Conservation (phyloP, 345 rosid species). For the Lumnitzera racemosa region DNA sequence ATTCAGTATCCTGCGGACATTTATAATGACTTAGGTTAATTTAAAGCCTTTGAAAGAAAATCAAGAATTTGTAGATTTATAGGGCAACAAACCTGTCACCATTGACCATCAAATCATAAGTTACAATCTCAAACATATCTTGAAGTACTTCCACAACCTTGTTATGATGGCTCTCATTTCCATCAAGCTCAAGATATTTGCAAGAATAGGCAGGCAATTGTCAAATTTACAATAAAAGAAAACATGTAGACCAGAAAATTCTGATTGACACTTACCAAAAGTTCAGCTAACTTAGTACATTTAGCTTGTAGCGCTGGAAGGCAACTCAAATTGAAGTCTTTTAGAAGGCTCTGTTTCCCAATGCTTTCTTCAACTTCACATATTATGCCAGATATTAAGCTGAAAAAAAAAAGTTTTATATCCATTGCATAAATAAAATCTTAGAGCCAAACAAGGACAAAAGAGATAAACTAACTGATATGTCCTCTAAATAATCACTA, state of each 20-base stretch:
- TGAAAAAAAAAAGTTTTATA: conserved; percentile 13
- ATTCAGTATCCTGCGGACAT: conserved; percentile 44
- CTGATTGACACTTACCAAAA: conserved; percentile 50
- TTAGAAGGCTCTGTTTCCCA: conserved; percentile 48
- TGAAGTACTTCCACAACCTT: conserved; percentile 80
- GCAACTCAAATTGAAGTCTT: conserved; percentile 66
- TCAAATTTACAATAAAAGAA: too few relatives aligned
- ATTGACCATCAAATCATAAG: conserved; percentile 74
- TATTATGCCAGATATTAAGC: conserved; percentile 52
- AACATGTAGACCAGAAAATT: conserved; percentile 6
- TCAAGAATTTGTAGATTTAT: conserved; percentile 7
- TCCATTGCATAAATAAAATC: too few relatives aligned
- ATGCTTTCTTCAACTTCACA: conserved; percentile 74
- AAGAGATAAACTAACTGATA: too few relatives aligned
- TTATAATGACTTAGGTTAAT: background rate
- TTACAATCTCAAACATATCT: conserved; percentile 84
- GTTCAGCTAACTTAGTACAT: conserved; percentile 62
- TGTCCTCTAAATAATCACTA: too few relatives aligned
- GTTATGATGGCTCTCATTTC: conserved; percentile 39
- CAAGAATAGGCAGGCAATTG: conserved; percentile 1
- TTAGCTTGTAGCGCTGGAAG: conserved; percentile 58
- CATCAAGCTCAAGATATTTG: conserved; percentile 38
- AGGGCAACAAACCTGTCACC: conserved; percentile 52
- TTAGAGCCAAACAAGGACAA: too few relatives aligned
- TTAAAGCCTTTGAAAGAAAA: conserved; percentile 4